Evolutionary conservation across 495 filamentous ascomycete genomes (phyloP).

Genomic region (Penicillium angulare): DNA sequence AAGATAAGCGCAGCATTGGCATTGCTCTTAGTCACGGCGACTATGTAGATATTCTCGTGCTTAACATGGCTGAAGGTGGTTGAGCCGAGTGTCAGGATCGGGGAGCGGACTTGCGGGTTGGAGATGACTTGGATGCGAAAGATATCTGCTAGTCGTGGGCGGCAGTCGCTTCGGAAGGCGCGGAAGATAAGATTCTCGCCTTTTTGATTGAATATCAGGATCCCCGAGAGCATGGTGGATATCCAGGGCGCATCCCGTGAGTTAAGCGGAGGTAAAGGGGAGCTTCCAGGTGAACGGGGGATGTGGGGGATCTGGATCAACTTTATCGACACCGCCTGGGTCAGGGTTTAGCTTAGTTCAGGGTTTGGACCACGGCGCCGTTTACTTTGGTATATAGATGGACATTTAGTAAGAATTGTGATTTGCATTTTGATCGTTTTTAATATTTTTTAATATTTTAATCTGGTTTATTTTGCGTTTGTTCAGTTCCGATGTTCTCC

Average conservation of each 20-base stretch:
- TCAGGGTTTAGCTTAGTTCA: neutral
- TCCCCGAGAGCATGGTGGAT: slow-evolving; percentile 84
- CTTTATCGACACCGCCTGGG: slow-evolving; percentile 27
- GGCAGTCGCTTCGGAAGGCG: slow-evolving; percentile 95
- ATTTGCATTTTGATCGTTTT: too few species aligned
- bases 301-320: slow-evolving; percentile 20
- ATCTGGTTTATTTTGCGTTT: too few species aligned
- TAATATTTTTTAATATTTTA: too few species aligned
- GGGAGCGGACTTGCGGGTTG: slow-evolving; percentile 95
- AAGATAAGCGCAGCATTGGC: slow-evolving; percentile 98
- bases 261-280: slow-evolving; percentile 15
- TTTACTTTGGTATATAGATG: too few species aligned
- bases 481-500: too few species aligned
- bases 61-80: slow-evolving; percentile 99
- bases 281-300: slow-evolving; percentile 16
- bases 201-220: slow-evolving; percentile 98
- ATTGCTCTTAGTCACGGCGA: slow-evolving; percentile 98
- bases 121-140: slow-evolving; percentile 99
- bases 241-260: slow-evolving; percentile 12
- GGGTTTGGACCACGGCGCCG: too few species aligned
- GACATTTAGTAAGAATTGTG: too few species aligned
- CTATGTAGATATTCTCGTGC: slow-evolving; percentile 98
- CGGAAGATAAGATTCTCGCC: slow-evolving; percentile 99
- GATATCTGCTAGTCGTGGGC: slow-evolving; percentile 93
- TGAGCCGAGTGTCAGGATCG: slow-evolving; percentile 94